A percentile compares a stretch with the other conserved stretches of the same genome.
phyloP scores from a whole-genome alignment of 2,329 filamentous ascomycete genomes.

The Hansfordia pulvinata region DNA sequence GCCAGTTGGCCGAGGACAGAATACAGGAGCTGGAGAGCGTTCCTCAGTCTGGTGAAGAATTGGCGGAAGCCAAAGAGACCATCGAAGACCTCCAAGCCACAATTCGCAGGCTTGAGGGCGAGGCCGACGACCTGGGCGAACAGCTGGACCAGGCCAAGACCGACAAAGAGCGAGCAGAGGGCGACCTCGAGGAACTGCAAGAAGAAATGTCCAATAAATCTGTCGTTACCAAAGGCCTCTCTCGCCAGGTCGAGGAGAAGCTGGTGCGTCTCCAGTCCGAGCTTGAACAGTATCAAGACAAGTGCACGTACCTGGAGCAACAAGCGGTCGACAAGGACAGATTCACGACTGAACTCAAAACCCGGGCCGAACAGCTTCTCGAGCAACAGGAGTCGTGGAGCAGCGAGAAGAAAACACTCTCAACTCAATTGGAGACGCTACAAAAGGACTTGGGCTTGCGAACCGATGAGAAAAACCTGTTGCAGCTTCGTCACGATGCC shows the following conservation, averaged over 20 bases:
- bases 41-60: slow-evolving; percentile 33
- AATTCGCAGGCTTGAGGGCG: slow-evolving; percentile 37
- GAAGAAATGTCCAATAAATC: slow-evolving; percentile 73
- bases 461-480: slow-evolving; percentile 52
- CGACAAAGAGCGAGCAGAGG: slow-evolving; percentile 43
- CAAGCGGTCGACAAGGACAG: slow-evolving; percentile 30
- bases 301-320: slow-evolving; percentile 36
- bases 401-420: slow-evolving; percentile 24
- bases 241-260: slow-evolving; percentile 63
- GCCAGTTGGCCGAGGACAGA: slow-evolving; percentile 39
- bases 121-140: slow-evolving; percentile 39
- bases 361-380: slow-evolving; percentile 27
- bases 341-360: slow-evolving; percentile 30
- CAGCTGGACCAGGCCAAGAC: slow-evolving; percentile 37
- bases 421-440: slow-evolving; percentile 37
- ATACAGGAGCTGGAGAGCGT: slow-evolving; percentile 43
- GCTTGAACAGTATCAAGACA: slow-evolving; percentile 36
- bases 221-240: slow-evolving; percentile 59
- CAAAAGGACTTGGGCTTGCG: slow-evolving; percentile 46
- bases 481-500: slow-evolving; percentile 56
- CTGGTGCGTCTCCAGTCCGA: slow-evolving; percentile 53
- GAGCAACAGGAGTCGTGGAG: slow-evolving; percentile 26
- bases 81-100: slow-evolving; percentile 44
- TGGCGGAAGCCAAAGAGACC: slow-evolving; percentile 41
- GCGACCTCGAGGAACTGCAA: slow-evolving; percentile 51